A percentile compares a stretch with the other conserved stretches of the same genome.
Conservation (phyloP, 805 yeast genomes). For the Metschnikowia orientalis region DNA sequence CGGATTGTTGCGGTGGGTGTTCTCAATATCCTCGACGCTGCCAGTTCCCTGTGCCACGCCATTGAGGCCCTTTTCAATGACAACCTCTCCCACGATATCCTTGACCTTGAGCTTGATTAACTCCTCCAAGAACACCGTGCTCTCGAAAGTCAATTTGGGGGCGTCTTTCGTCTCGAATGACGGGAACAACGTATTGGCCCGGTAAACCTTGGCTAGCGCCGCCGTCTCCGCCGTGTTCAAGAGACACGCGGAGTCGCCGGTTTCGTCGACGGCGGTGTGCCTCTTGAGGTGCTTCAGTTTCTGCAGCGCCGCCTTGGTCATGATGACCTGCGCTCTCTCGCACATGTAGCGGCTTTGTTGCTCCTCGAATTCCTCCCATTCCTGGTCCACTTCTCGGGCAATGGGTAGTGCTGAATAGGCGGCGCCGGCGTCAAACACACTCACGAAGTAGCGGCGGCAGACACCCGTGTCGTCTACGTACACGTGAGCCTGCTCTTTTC, state of each 20-base stretch:
- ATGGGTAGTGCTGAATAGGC: conserved; percentile 46
- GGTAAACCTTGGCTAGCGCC: conserved; percentile 5
- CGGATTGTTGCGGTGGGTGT: not conserved
- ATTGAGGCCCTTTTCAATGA: conserved; percentile 11
- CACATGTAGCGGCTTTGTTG: conserved; percentile 25
- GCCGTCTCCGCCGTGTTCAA: conserved; percentile 4
- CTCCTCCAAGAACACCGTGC: conserved; percentile 21
- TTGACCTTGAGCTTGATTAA: conserved; percentile 14
- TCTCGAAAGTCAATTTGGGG: conserved; percentile 8
- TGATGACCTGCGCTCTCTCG: conserved; percentile 16
- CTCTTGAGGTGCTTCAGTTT: not conserved
- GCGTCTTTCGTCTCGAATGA: conserved; percentile 1
- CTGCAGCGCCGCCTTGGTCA: conserved; percentile 3
- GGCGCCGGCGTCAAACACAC: conserved; percentile 17
- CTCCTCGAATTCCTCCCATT: conserved; percentile 43
- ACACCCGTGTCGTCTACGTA: too few relatives aligned
- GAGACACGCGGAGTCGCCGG: not conserved
- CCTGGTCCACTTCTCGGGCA: conserved; percentile 48
- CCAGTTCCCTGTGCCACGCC: too few relatives aligned
- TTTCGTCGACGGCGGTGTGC: not conserved
- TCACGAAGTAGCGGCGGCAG: too few relatives aligned
- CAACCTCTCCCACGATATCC: conserved; percentile 15
- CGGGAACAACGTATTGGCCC: conserved; percentile 10
- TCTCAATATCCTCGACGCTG: too few relatives aligned
- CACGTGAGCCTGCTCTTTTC: not conserved